Evolutionary conservation across 2,329 filamentous ascomycete species (phyloP).

Genomic region (Proliferodiscus dingleyae): DNA sequence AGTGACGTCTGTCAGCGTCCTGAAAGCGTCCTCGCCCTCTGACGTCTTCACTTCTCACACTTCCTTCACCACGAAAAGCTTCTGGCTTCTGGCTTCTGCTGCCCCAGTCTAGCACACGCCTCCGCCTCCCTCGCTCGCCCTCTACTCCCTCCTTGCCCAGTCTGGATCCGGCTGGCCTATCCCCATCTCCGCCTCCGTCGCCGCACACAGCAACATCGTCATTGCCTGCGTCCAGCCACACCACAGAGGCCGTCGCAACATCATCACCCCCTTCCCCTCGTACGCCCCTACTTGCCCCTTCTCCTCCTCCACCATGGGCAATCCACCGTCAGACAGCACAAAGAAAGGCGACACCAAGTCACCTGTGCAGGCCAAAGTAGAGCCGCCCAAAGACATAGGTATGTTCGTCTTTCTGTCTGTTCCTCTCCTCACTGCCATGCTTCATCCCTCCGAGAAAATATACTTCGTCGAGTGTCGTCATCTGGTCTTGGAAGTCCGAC

Average conservation of each 20-base stretch:
- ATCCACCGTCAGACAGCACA: not conserved
- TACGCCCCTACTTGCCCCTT: no score
- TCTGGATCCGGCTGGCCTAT: no score
- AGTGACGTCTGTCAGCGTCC: not conserved
- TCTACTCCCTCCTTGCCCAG: no score
- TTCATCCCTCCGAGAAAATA: no score
- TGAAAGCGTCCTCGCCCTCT: not conserved
- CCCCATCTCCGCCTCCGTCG: not conserved
- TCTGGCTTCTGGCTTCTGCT: no score
- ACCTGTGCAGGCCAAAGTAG: not conserved
- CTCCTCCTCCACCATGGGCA: not conserved
- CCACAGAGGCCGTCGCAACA: not conserved
- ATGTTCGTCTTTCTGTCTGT: not conserved
- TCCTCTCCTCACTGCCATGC: not conserved
- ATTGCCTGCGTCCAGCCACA: not conserved
- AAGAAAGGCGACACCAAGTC: not conserved
- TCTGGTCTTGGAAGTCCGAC: no score
- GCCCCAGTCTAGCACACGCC: no score
- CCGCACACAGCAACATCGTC: not conserved
- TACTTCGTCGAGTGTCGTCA: not conserved
- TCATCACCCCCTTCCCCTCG: not conserved
- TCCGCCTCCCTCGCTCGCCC: no score
- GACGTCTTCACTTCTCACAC: not conserved
- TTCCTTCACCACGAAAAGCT: not conserved
- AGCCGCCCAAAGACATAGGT: not conserved